These are phyloP conservation scores for Boletales sp. DNA, from an alignment of 768 basidiomycete species.

Conservation along the genomic window DNA sequence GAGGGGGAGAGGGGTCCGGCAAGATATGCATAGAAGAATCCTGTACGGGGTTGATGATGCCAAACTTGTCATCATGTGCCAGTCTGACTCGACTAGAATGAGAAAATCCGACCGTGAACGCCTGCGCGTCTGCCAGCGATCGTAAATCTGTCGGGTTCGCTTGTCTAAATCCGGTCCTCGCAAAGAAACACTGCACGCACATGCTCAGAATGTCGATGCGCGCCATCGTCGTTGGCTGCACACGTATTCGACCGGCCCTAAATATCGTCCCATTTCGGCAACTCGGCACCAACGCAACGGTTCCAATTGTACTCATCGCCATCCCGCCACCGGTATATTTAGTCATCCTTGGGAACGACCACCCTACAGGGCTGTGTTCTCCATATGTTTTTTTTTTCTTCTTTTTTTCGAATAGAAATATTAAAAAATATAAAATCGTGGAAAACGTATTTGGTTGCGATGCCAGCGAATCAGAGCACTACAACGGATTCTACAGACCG, in stretches of 20 bases:
- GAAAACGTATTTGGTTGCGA: conserved; percentile 9
- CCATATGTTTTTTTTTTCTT: conserved; percentile 7
- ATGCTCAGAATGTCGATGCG: too few relatives aligned
- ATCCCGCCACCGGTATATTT: conserved; percentile 31
- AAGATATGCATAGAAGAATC: conserved; percentile 31
- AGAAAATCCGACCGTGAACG: neutral
- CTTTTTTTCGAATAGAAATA: too few relatives aligned
- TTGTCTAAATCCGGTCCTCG: too few relatives aligned
- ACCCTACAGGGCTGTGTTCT: conserved; percentile 17
- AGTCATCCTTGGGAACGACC: conserved; percentile 7
- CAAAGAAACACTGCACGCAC: too few relatives aligned
- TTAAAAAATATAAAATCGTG: too few relatives aligned
- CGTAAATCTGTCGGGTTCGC: too few relatives aligned
- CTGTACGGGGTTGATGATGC: conserved; percentile 22
- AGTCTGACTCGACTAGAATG: conserved; percentile 35
- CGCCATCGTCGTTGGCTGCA: too few relatives aligned
- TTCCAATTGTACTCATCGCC: conserved; percentile 30
- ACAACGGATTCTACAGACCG: conserved; percentile 54
- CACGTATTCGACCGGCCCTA: conserved; percentile 16
- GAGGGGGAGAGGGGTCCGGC: conserved; percentile 45
- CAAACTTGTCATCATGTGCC: conserved; percentile 37
- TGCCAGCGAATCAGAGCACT: conserved; percentile 42
- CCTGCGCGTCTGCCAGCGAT: conserved; percentile 14
- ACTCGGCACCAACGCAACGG: conserved; percentile 8
- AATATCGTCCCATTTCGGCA: conserved; percentile 3